Conservation (phyloP, 2,329 filamentous ascomycete genomes). For the Paecilomyces sp. region DNA sequence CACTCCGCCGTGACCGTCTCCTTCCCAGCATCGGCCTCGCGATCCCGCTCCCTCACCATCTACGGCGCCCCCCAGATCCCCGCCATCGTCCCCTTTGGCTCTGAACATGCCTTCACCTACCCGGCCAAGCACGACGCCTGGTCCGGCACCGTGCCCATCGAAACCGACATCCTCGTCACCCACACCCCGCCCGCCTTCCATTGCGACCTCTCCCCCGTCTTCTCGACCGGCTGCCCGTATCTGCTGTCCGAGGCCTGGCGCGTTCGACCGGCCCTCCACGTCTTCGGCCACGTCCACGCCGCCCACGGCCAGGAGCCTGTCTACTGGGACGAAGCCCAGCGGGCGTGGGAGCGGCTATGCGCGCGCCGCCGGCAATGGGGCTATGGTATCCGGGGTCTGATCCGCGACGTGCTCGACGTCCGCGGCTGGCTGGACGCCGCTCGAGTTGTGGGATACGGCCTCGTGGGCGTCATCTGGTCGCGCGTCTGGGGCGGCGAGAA, state of each 20-base stretch:
- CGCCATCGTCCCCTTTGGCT: conserved; percentile 55
- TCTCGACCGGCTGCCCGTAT: conserved; percentile 62
- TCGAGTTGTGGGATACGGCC: conserved; percentile 45
- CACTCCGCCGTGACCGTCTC: conserved; percentile 57
- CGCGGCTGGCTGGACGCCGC: conserved; percentile 45
- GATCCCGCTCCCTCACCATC: conserved; percentile 57
- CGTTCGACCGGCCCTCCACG: conserved; percentile 65
- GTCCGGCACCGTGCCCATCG: conserved; percentile 60
- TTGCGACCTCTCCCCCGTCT: conserved; percentile 47
- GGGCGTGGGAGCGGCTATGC: conserved; percentile 61
- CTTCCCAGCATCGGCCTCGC: conserved; percentile 43
- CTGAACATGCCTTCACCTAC: conserved; percentile 73
- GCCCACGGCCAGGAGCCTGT: conserved; percentile 63
- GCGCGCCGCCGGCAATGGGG: conserved; percentile 17
- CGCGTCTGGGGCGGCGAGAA: conserved; percentile 50
- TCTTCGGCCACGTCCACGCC: conserved; percentile 81
- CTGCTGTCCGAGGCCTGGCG: conserved; percentile 68
- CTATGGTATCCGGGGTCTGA: conserved; percentile 10
- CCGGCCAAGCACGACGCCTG: conserved; percentile 59
- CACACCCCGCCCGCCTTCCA: conserved; percentile 73
- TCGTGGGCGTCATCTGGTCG: conserved; percentile 53
- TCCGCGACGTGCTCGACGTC: conserved; percentile 30
- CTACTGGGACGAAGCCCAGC: conserved; percentile 69
- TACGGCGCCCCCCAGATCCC: conserved; percentile 81
- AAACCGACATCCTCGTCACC: conserved; percentile 73